Evolutionary conservation across 352 stramenopile genomes (phyloP).

Genomic region (Pythium utonaiense): DNA sequence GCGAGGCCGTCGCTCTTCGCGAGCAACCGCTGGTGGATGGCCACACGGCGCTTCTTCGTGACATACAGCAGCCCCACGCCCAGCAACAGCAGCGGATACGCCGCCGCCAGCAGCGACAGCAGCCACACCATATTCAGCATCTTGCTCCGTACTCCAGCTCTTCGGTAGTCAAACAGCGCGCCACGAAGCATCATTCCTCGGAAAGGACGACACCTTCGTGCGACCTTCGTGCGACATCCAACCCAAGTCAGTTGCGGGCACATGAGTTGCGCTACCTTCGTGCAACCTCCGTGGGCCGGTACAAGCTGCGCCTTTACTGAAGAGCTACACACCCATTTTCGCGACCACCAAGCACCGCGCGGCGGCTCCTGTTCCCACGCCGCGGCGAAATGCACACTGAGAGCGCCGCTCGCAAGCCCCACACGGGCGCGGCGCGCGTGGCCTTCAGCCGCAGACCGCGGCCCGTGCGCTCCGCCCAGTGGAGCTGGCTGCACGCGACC

Average conservation of each 20-base stretch:
- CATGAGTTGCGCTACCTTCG: slow-evolving; percentile 10
- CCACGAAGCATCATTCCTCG: background rate
- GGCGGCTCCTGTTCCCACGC: background rate
- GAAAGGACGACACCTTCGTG: slow-evolving; percentile 5
- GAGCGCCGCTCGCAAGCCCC: background rate
- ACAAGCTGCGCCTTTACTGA: background rate
- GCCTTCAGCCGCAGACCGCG: background rate
- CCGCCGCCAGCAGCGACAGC: slow-evolving; percentile 19
- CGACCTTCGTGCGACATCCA: slow-evolving; percentile 12
- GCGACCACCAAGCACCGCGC: background rate
- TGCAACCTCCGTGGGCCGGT: background rate
- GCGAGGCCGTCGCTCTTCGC: slow-evolving; percentile 26
- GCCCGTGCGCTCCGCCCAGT: slow-evolving; percentile 22
- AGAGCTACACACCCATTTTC: background rate
- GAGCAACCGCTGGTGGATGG: slow-evolving; percentile 28
- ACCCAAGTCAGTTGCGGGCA: background rate
- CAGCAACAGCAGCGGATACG: slow-evolving; percentile 28
- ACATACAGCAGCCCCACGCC: slow-evolving; percentile 28
- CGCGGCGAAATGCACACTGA: background rate
- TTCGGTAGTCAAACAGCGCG: background rate
- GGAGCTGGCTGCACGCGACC: slow-evolving; percentile 74
- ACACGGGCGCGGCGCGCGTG: background rate
- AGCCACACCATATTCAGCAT: slow-evolving; percentile 30
- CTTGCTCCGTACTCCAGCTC: background rate
- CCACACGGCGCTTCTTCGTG: slow-evolving; percentile 39